Base-by-base conservation (phyloP, 1,284 basidiomycete species). In the Cryptococcus hybrid region DNA sequence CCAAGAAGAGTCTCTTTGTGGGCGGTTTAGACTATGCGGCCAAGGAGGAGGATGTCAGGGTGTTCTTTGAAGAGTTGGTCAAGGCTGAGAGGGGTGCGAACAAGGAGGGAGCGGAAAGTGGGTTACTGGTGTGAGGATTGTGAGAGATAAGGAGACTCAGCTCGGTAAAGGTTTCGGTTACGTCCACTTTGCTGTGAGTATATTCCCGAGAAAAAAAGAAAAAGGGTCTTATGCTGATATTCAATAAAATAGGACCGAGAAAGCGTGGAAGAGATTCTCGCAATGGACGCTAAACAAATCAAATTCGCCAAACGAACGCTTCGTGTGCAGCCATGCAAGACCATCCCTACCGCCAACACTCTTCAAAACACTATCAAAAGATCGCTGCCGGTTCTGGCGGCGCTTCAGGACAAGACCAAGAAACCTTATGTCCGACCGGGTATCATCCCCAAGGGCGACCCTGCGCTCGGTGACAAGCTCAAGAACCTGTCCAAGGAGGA, bases 81-180 rank as follows among this genome's bases (percentile, higher is more conserved):
- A 82, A 80, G 36, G 81, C 84, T 8, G 94, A 97, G 79, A 82
- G 86, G 35, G 93, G 93, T 0, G 74, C 73, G 38, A 82, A 86
- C 46, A 93, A 92, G 0, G 74, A 74, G 37, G 54, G 18, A 64
- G 74, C 52, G 62, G 56, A 8, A 59, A 58, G 30, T 97, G 90
- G 88, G 93, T 98, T 5, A 85, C 85, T 6, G 85, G 84, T 35
- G 92, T 98, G 7, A 85, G 95, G 38, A 85, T 98, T 59, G 83
- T 99, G 47, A 84, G 92, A 47, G 95, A 99, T 77, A 86, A 86
- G 66, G 92, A 92, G 56, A 96, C 92, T 0, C 93, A 94, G 66
- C 84, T 98, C 39, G 95, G 95, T n/a, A 98, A 97, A 79, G 95
- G 95, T 1, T 95, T 99, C 72, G 94, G 88, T 8, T 98, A 98